phyloP scores from a whole-genome alignment of 208 protist species.

The Angomonas desouzai region DNA sequence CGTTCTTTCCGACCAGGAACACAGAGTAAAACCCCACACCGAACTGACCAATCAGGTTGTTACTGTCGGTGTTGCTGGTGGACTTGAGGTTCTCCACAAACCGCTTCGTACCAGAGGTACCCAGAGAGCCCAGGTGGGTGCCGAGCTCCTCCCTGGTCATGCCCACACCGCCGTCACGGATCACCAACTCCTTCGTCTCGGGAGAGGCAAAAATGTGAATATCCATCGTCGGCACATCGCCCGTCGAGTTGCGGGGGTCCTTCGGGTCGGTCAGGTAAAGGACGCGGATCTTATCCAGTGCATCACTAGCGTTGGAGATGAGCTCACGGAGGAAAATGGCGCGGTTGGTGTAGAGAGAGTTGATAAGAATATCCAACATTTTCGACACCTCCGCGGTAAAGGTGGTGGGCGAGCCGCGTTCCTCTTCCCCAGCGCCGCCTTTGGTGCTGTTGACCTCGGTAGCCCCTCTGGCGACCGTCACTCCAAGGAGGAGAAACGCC shows the following conservation, averaged over 20 bases:
- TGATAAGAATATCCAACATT: constrained; percentile 98
- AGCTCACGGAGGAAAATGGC: constrained; percentile 99
- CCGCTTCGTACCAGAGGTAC: constrained; percentile 98
- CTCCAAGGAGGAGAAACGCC: constrained; percentile 35
- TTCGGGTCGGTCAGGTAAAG: constrained; percentile 93
- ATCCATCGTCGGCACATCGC: constrained; percentile 80
- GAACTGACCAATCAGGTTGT: constrained; percentile 99
- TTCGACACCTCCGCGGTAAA: constrained; percentile 97
- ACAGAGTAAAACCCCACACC: constrained; percentile 99
- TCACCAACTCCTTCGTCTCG: constrained; percentile 91
- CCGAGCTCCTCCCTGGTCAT: constrained; percentile 99
- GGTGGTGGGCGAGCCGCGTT: constrained; percentile 53
- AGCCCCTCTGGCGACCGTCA: background rate
- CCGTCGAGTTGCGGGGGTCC: constrained; percentile 74
- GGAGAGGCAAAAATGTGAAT: constrained; percentile 89
- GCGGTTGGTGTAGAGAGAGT: constrained; percentile 99
- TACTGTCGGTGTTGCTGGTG: constrained; percentile 45
- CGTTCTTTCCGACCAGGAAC: constrained; percentile 98
- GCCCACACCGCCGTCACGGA: constrained; percentile 98
- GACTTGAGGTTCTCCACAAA: constrained; percentile 89
- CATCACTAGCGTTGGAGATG: constrained; percentile 99
- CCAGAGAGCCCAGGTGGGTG: constrained; percentile 99
- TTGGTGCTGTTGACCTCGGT: background rate
- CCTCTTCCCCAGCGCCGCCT: background rate
- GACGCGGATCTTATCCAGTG: constrained; percentile 99